Evolutionary conservation across 129 eudicot genomes (phyloP), one percentile per base, ranked within the genome.

Genomic region (Lactuca saligna): DNA sequence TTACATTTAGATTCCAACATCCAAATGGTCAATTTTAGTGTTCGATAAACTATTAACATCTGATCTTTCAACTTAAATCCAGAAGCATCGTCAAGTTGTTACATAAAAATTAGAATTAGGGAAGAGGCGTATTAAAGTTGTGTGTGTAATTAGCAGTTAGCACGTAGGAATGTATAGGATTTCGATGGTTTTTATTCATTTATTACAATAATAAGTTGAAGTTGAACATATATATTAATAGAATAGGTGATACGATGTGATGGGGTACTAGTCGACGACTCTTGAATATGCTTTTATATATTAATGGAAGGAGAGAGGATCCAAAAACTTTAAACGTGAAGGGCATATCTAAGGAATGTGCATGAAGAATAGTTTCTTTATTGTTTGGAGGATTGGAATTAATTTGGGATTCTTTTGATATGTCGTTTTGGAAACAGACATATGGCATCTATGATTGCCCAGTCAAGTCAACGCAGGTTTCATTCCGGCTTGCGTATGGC

Each of bases 81-180:
- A 7, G 8, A 41, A 39, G 10, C 2, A 25, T 2, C 7, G 46
- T 35, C 25, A 61, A 48, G 17, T n/a, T 71, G 60, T 2, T 60
- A 17, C 1, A 34, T 16, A 32, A 17, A 49, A 71, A 20, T 25
- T 25, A 25, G 2, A 25, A 25, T 25, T 25, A 48, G 7, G 61
- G 14, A 59, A 39, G 68, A 50, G 53, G 44, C 25, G 49, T 64
- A 55, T 42, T 11, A 39, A 73, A 73, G 65, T 41, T 41, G 72
- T 73, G 72, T 73, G 78, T 70, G 72, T n/a, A n/a, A n/a, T n/a
- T n/a, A n/a, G n/a, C n/a, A n/a, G n/a, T 62, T 55, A 64, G 70
- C 70, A 63, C 63, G 35, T 8, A 11, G 17, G 4, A 34, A 6
- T 6, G 12, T 49, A 16, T 49, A 16, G 16, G 25, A 44, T 46